Evolutionary conservation across 1,139 yeast species (phyloP).

Genomic region (Taphrina communis): DNA sequence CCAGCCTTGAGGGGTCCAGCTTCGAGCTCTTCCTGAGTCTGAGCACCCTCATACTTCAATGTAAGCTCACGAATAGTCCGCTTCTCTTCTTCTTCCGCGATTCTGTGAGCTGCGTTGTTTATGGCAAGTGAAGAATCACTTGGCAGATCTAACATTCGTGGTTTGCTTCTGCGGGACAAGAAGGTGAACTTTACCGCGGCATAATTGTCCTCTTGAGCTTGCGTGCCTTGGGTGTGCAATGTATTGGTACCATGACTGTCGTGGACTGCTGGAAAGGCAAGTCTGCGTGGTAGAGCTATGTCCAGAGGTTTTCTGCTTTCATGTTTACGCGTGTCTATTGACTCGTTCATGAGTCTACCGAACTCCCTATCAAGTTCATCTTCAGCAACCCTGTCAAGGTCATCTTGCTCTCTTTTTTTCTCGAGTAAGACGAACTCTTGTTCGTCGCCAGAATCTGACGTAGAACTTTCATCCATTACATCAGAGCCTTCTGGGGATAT

Average conservation of each 20-base stretch:
- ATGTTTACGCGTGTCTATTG: constrained; percentile 47
- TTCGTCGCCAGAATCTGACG: constrained; percentile 47
- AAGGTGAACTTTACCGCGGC: constrained; percentile 45
- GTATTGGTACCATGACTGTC: not conserved
- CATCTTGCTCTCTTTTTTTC: constrained; percentile 41
- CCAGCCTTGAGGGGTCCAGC: not conserved
- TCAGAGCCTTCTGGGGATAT: constrained; percentile 49
- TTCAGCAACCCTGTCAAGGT: constrained; percentile 33
- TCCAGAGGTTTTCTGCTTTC: constrained; percentile 49
- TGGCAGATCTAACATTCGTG: constrained; percentile 42
- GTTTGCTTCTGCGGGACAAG: constrained; percentile 45
- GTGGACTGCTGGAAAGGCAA: not conserved
- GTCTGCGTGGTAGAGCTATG: constrained; percentile 50
- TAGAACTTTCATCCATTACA: constrained; percentile 48
- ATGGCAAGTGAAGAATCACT: constrained; percentile 19
- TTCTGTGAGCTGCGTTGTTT: constrained; percentile 13
- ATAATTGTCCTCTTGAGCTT: not conserved
- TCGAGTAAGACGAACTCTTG: constrained; percentile 45
- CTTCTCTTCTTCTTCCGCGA: constrained; percentile 28
- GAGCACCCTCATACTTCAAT: constrained; percentile 30
- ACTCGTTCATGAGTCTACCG: constrained; percentile 50
- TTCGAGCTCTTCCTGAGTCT: constrained; percentile 25
- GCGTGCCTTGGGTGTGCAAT: not conserved
- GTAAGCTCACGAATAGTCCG: constrained; percentile 28
- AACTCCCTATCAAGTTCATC: constrained; percentile 53